phyloP scores from a whole-genome alignment of 192 early-diverging fungal genomes.

The Powellomyces hirtus region DNA sequence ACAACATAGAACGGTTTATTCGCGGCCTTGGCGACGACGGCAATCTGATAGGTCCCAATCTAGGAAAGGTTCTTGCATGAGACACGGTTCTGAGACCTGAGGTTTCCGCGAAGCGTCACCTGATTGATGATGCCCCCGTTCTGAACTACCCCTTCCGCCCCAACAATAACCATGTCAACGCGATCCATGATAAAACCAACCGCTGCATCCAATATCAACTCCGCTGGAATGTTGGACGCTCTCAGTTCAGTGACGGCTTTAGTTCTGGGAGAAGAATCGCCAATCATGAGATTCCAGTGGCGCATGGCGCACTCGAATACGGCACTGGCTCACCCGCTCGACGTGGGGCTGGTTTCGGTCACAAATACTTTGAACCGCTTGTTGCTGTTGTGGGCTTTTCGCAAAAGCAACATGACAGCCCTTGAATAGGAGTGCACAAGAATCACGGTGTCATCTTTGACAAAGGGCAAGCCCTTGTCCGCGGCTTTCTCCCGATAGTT shows the following conservation, averaged over 20 bases:
- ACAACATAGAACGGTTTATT: constrained; percentile 93
- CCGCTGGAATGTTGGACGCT: constrained; percentile 73
- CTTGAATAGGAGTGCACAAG: constrained; percentile 95
- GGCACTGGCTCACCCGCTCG: constrained; percentile 44
- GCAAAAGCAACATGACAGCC: constrained; percentile 83
- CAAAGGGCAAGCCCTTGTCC: constrained; percentile 10
- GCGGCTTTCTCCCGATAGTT: constrained; percentile 13
- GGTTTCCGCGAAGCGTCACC: constrained; percentile 28
- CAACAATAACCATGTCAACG: constrained; percentile 95
- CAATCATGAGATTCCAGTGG: neutral
- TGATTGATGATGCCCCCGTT: constrained; percentile 97
- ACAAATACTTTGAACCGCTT: constrained; percentile 92
- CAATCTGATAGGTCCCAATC: constrained; percentile 95
- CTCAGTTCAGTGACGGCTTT: constrained; percentile 66
- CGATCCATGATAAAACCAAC: constrained; percentile 93
- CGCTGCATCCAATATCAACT: constrained; percentile 85
- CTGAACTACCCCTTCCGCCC: constrained; percentile 96
- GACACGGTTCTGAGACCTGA: too few species aligned
- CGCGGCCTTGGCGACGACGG: constrained; percentile 90
- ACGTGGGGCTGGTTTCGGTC: constrained; percentile 81
- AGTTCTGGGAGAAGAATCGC: neutral
- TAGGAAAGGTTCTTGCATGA: constrained; percentile 37
- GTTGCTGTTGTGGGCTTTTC: constrained; percentile 67
- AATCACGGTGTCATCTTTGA: constrained; percentile 50
- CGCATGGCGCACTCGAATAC: neutral